Evolutionary conservation across 164 flowering plant species (phyloP).

Genomic region (Vitis rupestris): DNA sequence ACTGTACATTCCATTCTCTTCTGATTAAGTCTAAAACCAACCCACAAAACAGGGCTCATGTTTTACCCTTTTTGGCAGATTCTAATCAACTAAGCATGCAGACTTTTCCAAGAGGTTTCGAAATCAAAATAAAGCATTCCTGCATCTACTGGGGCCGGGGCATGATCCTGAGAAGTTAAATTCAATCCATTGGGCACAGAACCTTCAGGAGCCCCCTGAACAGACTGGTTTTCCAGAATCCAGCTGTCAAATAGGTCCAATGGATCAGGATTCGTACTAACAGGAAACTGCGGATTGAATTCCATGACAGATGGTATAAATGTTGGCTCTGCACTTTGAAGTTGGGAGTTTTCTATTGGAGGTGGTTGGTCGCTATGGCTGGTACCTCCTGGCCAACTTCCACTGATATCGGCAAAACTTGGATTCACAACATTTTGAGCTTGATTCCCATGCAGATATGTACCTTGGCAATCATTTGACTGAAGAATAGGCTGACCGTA

Average conservation of each 20-base stretch:
- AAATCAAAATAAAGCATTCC: conserved; percentile 36
- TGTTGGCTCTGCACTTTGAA: conserved; percentile 17
- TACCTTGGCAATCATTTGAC: conserved; percentile 19
- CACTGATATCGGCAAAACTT: conserved; percentile 12
- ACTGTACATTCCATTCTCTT: neutral
- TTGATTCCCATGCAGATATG: conserved; percentile 12
- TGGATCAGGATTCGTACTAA: conserved; percentile 8
- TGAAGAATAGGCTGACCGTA: conserved; percentile 16
- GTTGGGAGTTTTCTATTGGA: conserved; percentile 8
- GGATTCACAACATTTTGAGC: conserved; percentile 5
- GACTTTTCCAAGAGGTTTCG: conserved; percentile 34
- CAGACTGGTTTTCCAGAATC: conserved; percentile 32
- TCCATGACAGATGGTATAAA: conserved; percentile 19
- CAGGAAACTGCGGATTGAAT: conserved; percentile 12
- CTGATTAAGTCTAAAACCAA: neutral
- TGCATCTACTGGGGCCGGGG: conserved; percentile 24
- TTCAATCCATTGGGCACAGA: conserved; percentile 15
- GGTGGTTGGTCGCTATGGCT: conserved; percentile 16
- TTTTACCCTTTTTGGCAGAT: too few relatives aligned
- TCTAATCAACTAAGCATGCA: conserved; percentile 16
- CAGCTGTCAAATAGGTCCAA: conserved; percentile 25
- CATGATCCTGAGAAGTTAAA: conserved; percentile 15
- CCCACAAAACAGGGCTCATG: neutral
- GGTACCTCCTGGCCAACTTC: conserved; percentile 7
- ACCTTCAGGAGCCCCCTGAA: conserved; percentile 17